Conservation (phyloP, 2,329 filamentous ascomycete genomes). For the Fusarium denticulatum region DNA sequence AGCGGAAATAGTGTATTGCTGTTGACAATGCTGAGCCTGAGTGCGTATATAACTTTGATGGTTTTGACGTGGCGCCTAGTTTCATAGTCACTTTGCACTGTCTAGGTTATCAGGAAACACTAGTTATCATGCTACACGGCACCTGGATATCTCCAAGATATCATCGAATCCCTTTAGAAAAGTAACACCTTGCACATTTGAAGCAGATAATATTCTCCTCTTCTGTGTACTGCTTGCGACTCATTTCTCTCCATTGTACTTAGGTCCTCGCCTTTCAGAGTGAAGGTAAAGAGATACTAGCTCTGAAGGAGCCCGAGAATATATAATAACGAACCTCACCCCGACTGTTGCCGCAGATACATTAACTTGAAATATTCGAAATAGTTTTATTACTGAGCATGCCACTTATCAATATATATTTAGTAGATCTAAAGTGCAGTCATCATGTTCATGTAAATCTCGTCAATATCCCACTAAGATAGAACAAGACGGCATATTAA, state of each 20-base stretch:
- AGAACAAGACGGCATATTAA: not conserved
- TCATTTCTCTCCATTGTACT: not conserved
- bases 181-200: not conserved
- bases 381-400: not conserved
- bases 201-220: not conserved
- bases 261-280: too few relatives aligned
- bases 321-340: not conserved
- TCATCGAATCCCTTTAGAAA: not conserved
- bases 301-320: not conserved
- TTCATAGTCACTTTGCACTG: conserved; percentile 16
- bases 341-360: not conserved
- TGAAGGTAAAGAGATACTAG: not conserved
- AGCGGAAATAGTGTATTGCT: conserved; percentile 71
- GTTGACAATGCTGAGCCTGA: conserved; percentile 65
- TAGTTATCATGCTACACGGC: not conserved
- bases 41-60: conserved; percentile 66
- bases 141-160: not conserved
- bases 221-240: not conserved
- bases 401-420: too few relatives aligned
- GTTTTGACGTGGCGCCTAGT: conserved; percentile 63
- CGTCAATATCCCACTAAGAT: not conserved
- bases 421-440: not conserved
- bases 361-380: too few relatives aligned
- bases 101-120: not conserved
- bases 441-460: not conserved